Evolutionary conservation across 2,329 filamentous ascomycete genomes (phyloP).

Genomic region (Aspergillus ruber): DNA sequence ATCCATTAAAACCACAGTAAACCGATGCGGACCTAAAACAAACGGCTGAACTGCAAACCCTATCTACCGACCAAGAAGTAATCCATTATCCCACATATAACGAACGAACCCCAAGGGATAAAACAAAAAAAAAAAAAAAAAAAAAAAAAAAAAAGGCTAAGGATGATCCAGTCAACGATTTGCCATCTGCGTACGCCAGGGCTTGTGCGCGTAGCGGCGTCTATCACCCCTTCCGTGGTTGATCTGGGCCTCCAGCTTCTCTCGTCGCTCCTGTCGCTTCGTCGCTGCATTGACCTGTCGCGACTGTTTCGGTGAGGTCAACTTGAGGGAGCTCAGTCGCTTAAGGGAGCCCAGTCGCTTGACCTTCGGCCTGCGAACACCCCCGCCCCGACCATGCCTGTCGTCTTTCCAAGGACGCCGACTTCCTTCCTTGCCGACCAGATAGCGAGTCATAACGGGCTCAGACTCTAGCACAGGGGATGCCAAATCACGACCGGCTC

Average conservation of each 20-base stretch:
- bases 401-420: not conserved
- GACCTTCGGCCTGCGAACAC: not conserved
- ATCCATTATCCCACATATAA: too few relatives aligned
- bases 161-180: constrained; percentile 2
- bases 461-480: not conserved
- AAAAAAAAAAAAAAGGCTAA: not conserved
- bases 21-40: too few relatives aligned
- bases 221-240: constrained; percentile 4
- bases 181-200: constrained; percentile 6
- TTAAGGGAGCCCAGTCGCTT: not conserved
- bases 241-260: constrained; percentile 26
- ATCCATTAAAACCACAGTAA: too few relatives aligned
- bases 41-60: too few relatives aligned
- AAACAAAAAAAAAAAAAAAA: not conserved
- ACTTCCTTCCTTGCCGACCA: not conserved
- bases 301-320: not conserved
- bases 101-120: not conserved
- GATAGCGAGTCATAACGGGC: not conserved
- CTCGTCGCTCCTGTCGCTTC: constrained; percentile 28
- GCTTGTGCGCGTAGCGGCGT: constrained; percentile 16
- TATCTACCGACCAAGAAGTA: too few relatives aligned
- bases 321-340: not conserved
- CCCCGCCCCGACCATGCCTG: not conserved
- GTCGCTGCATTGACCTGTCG: constrained; percentile 30
- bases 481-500: not conserved